Conservation (phyloP, 2,329 filamentous ascomycete genomes). For the Pyrenophora graminea region DNA sequence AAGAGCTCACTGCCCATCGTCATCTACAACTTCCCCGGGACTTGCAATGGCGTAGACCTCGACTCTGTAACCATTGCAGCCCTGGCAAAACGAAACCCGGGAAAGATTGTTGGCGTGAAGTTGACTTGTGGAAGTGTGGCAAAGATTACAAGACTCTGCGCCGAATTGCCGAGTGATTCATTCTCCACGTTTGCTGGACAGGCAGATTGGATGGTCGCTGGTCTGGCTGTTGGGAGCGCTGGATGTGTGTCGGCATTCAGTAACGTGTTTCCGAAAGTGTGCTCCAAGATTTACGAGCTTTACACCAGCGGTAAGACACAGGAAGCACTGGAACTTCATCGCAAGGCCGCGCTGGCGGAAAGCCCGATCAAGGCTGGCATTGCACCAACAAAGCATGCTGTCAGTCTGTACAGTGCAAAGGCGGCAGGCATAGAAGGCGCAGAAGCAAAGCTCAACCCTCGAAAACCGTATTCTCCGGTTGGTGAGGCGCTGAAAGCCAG, state of each 20-base stretch:
- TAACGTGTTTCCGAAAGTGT: constrained; percentile 61
- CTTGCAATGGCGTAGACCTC: constrained; percentile 69
- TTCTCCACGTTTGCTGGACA: constrained; percentile 75
- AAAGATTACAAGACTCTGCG: constrained; percentile 68
- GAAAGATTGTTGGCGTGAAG: constrained; percentile 71
- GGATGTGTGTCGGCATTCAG: constrained; percentile 64
- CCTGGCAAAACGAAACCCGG: constrained; percentile 57
- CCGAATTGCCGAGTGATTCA: constrained; percentile 53
- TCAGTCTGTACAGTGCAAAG: constrained; percentile 65
- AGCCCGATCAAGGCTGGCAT: constrained; percentile 69
- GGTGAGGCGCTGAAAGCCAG: constrained; percentile 29
- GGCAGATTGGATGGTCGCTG: constrained; percentile 69
- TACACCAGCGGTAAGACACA: constrained; percentile 61
- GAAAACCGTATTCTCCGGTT: constrained; percentile 36
- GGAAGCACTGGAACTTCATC: constrained; percentile 65
- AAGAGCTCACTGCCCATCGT: constrained; percentile 65
- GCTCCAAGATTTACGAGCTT: constrained; percentile 64
- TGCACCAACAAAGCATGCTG: constrained; percentile 70
- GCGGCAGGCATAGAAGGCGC: constrained; percentile 53
- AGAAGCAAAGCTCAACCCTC: constrained; percentile 34
- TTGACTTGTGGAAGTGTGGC: constrained; percentile 75
- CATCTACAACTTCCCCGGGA: constrained; percentile 74
- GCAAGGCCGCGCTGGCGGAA: constrained; percentile 67
- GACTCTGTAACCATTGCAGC: constrained; percentile 67
- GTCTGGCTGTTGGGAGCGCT: constrained; percentile 56